Conservation (phyloP, 2,329 filamentous ascomycete genomes). For the Teratosphaeria viscida region DNA sequence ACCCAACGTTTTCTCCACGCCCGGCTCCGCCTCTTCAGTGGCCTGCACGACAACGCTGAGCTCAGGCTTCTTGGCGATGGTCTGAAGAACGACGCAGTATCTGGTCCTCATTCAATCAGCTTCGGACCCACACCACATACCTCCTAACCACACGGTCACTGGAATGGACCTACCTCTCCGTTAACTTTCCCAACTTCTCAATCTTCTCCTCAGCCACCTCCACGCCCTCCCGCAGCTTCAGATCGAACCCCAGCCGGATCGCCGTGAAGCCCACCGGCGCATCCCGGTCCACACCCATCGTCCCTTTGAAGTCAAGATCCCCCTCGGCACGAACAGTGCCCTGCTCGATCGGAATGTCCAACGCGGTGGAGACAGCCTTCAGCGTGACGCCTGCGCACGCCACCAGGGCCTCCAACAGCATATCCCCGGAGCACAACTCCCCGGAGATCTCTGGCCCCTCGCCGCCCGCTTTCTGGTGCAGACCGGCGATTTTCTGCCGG, state of each 20-base stretch:
- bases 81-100: conserved; percentile 39
- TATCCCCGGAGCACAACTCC: conserved; percentile 40
- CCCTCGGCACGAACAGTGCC: conserved; percentile 37
- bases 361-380: conserved; percentile 40
- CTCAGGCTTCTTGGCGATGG: conserved; percentile 28
- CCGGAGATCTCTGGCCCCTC: conserved; percentile 33
- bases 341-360: conserved; percentile 33
- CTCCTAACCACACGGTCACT: too few relatives aligned
- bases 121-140: too few relatives aligned
- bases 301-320: conserved; percentile 41
- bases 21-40: conserved; percentile 17
- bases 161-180: conserved; percentile 26
- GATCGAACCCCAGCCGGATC: conserved; percentile 35
- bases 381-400: conserved; percentile 43
- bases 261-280: conserved; percentile 39
- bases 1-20: conserved; percentile 17
- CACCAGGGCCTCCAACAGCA: conserved; percentile 41
- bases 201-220: conserved; percentile 34
- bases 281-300: conserved; percentile 37
- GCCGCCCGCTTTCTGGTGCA: conserved; percentile 40
- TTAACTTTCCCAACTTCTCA: conserved; percentile 37
- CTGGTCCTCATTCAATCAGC: background rate
- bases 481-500: conserved; percentile 33
- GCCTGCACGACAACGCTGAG: conserved; percentile 25
- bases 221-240: conserved; percentile 27